Evolutionary conservation across 192 early-diverging fungal genomes (phyloP).

Genomic region (Anaeromyces robustus): DNA sequence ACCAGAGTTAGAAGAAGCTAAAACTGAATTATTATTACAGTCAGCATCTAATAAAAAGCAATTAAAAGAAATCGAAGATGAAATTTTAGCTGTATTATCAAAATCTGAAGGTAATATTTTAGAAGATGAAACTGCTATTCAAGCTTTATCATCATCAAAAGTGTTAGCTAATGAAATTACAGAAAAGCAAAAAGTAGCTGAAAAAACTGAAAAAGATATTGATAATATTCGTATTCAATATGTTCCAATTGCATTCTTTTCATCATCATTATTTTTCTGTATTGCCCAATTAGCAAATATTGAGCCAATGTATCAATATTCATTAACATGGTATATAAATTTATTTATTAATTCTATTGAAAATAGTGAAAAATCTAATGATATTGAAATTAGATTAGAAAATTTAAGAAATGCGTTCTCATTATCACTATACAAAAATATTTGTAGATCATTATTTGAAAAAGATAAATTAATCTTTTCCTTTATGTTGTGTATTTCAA

Average conservation of each 20-base stretch:
- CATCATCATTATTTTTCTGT: slow-evolving; percentile 39
- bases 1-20: slow-evolving; percentile 44
- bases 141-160: slow-evolving; percentile 42
- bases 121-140: slow-evolving; percentile 47
- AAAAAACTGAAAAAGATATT: slow-evolving; percentile 41
- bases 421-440: slow-evolving; percentile 32
- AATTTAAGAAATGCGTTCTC: slow-evolving; percentile 36
- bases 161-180: slow-evolving; percentile 37
- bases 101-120: slow-evolving; percentile 41
- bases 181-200: slow-evolving; percentile 39
- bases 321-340: slow-evolving; percentile 43
- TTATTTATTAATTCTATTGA: slow-evolving; percentile 20
- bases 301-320: slow-evolving; percentile 50
- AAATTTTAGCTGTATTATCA: slow-evolving; percentile 42
- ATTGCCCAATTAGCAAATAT: slow-evolving; percentile 45
- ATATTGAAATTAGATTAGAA: background rate
- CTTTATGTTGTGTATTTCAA: background rate
- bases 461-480: slow-evolving; percentile 15
- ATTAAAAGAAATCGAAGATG: slow-evolving; percentile 40
- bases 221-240: slow-evolving; percentile 45
- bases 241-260: slow-evolving; percentile 33
- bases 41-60: slow-evolving; percentile 47
- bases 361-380: slow-evolving; percentile 17
- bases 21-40: slow-evolving; percentile 34
- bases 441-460: slow-evolving; percentile 44